Conservation (phyloP, 2,329 filamentous ascomycete genomes). For the Pseudocercospora pini-densiflorae region DNA sequence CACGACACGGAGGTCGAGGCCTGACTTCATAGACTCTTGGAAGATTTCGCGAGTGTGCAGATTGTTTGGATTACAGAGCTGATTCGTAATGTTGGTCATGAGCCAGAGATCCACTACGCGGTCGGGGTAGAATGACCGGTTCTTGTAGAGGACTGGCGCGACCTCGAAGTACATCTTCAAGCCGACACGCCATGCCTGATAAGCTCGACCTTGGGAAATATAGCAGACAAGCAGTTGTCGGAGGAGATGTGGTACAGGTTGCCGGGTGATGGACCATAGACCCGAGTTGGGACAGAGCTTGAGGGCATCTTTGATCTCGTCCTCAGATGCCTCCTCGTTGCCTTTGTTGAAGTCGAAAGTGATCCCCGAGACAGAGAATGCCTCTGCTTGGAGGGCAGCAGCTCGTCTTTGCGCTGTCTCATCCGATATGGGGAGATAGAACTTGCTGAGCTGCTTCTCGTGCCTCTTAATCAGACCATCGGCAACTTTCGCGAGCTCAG, state of each 20-base stretch:
- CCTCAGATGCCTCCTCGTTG: conserved; percentile 27
- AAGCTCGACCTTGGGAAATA: conserved; percentile 49
- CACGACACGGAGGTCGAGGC: conserved; percentile 48
- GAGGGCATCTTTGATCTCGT: conserved; percentile 34
- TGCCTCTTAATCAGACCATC: conserved; percentile 31
- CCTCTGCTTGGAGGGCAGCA: conserved; percentile 34
- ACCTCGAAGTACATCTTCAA: conserved; percentile 57
- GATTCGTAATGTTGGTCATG: conserved; percentile 32
- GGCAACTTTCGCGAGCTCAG: conserved; percentile 26
- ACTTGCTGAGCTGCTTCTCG: conserved; percentile 26
- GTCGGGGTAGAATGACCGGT: conserved; percentile 55
- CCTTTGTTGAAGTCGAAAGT: conserved; percentile 34
- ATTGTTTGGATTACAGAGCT: conserved; percentile 28
- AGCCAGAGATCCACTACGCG: conserved; percentile 55
- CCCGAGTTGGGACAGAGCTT: conserved; percentile 40
- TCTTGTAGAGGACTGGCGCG: conserved; percentile 55
- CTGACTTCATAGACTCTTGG: conserved; percentile 38
- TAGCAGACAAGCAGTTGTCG: conserved; percentile 58
- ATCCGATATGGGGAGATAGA: conserved; percentile 26
- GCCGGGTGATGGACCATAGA: conserved; percentile 55
- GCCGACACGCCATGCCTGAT: conserved; percentile 56
- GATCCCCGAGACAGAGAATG: conserved; percentile 32
- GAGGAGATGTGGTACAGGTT: conserved; percentile 60
- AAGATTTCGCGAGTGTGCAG: conserved; percentile 29
- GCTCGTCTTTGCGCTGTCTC: conserved; percentile 28